Base-by-base conservation (phyloP, 352 stramenopile genomes). In the Phytophthora cryptogea region DNA sequence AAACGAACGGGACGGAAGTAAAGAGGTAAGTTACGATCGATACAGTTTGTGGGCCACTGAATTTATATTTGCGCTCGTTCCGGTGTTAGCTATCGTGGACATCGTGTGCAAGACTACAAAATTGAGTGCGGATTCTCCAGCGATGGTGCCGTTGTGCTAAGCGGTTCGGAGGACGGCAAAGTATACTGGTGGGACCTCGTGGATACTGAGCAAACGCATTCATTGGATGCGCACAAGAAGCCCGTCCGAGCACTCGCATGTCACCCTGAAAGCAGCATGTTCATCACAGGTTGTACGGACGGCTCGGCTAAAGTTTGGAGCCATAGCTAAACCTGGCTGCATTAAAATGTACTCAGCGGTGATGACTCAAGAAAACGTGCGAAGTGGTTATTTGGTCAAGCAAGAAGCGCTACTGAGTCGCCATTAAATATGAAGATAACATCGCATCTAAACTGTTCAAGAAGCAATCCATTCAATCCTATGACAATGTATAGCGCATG, bases 401-500 rank as follows among this genome's bases (percentile, higher is more conserved):
- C 11, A 8, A 6, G 11, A 27, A n/a, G 9, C 23, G 2, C 43
- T 27, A 50, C 20, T 23, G 37, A 37, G 39, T 13, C 54, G 44
- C 3, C 27, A 31, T 63, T 68, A 68, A 68, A 68, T 63, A 68
- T 31, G 23, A 16, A 68, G 36, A 23, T 33, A 51, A 28, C 33
- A 20, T 49, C 4, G 14, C 20, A 41, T n/a, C 42, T 42, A 26
- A 36, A 35, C 27, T 53, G 32, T 13, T n/a, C n/a, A 10, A 36
- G 31, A 42, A 42, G 13, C 39, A 23, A 16, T 47, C 23, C 20
- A 41, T 2, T 47, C 32, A 32, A 11, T 16, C 37, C 57, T 91
- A 95, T 3, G 82, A 92, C 16, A 95, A 60, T 33, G 81, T 94
- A 54, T 94, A 94, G 20, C 87, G 78, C 79, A 94, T 80, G 32